Conservation (phyloP, 352 stramenopile genomes). For the Phytophthora ramorum region DNA sequence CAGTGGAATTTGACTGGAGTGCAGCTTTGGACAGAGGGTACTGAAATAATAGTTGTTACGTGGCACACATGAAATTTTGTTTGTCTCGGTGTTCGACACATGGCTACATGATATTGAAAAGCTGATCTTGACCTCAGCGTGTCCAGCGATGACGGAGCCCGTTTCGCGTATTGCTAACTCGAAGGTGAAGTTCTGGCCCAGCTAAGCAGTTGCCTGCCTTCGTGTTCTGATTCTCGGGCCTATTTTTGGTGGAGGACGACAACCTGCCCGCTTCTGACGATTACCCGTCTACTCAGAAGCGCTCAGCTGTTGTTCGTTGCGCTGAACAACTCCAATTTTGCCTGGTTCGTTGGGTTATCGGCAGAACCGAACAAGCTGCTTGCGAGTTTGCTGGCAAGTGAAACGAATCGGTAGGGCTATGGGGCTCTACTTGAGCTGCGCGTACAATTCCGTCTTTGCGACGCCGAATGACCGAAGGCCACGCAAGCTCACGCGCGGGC, state of each 20-base stretch:
- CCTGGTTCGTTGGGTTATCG: not conserved
- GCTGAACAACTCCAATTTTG: not conserved
- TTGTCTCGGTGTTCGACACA: slow-evolving; percentile 14
- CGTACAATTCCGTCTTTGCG: slow-evolving; percentile 21
- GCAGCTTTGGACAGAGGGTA: not conserved
- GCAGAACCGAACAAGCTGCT: not conserved
- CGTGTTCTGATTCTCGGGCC: not conserved
- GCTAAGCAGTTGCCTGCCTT: not conserved
- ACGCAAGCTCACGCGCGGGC: slow-evolving; percentile 33
- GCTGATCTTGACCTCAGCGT: too few relatives aligned
- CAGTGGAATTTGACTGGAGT: slow-evolving; percentile 46
- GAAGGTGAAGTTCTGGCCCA: not conserved
- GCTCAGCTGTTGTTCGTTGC: not conserved
- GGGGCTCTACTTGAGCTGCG: slow-evolving; percentile 29
- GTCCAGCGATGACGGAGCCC: not conserved
- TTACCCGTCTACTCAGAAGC: too few relatives aligned
- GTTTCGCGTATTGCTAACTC: not conserved
- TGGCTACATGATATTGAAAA: slow-evolving; percentile 18
- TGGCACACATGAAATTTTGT: not conserved
- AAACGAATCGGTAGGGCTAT: slow-evolving; percentile 2
- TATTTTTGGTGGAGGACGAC: slow-evolving; percentile 3
- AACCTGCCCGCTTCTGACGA: not conserved
- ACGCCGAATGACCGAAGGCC: slow-evolving; percentile 13
- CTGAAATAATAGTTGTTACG: not conserved
- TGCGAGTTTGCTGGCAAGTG: not conserved